phyloP scores from a whole-genome alignment of 78 protist species.

The Dictyostelium brefeldianum region DNA sequence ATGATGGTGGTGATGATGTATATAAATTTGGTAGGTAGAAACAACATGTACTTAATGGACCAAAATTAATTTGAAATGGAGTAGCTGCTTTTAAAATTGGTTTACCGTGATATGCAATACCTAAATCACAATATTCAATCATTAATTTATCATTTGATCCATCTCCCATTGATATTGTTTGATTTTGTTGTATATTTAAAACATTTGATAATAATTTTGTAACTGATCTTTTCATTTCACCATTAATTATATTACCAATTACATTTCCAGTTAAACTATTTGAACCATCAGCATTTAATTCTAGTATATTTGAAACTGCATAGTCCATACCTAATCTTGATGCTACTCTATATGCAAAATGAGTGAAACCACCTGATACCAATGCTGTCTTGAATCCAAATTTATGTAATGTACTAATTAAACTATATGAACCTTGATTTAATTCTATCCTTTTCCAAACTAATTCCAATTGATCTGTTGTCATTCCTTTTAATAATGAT shows the following conservation, averaged over 20 bases:
- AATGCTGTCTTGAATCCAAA: slow-evolving; percentile 61
- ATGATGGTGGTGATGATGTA: background rate
- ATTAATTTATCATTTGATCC: slow-evolving; percentile 76
- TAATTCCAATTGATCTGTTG: slow-evolving; percentile 47
- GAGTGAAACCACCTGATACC: slow-evolving; percentile 78
- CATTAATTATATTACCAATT: slow-evolving; percentile 61
- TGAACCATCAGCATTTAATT: background rate
- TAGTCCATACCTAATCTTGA: slow-evolving; percentile 67
- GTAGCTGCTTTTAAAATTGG: slow-evolving; percentile 38
- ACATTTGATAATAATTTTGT: background rate
- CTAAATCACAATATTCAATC: slow-evolving; percentile 45
- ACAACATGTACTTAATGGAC: slow-evolving; percentile 24
- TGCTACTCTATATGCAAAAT: slow-evolving; percentile 50
- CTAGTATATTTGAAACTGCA: slow-evolving; percentile 56
- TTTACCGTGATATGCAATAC: slow-evolving; percentile 76
- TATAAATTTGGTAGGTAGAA: slow-evolving; percentile 6
- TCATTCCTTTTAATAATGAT: slow-evolving; percentile 36
- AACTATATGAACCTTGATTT: slow-evolving; percentile 39
- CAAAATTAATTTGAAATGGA: slow-evolving; percentile 53
- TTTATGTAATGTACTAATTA: slow-evolving; percentile 29
- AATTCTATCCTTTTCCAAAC: slow-evolving; percentile 50
- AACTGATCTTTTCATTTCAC: slow-evolving; percentile 35
- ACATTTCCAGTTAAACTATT: slow-evolving; percentile 45
- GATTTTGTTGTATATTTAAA: background rate
- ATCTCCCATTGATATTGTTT: slow-evolving; percentile 79